Evolutionary conservation across 768 basidiomycete genomes (phyloP), one percentile per base, ranked within the genome.

Genomic region (Termitomyces sp.): DNA sequence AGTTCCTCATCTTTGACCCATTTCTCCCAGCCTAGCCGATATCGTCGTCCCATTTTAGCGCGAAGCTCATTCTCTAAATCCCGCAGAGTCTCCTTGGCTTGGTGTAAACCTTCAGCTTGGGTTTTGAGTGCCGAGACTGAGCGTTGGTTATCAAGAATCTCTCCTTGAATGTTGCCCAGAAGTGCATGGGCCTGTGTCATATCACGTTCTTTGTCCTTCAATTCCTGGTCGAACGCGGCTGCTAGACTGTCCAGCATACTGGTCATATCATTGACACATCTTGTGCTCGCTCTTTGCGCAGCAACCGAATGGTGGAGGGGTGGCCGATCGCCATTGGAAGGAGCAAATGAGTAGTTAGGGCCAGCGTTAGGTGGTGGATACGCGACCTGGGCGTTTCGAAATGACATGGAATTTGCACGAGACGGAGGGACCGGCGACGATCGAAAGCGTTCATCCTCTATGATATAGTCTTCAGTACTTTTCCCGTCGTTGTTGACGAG

Each of bases 361-460:
- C 63, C 42, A 24, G 58, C 51, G 30, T 63, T 53, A 9, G 64
- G 53, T 20, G 71, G 78, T 30, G 84, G 82, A 60, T 76, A 82
- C 13, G 83, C 80, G 6, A 79, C 84, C 56, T 89, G 88, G 0
- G 83, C 78, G 59, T 87, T 88, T 55, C 91, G 83, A 71, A 84
- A 90, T 10, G 88, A 86, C 87, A 91, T 88, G 20, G 81, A 73
- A 26, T 79, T 69, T 22, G 79, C 73, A 48, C 89, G 83, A 9
- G 91, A 87, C 13, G 85, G 82, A 7, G 92, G 87, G 0, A 86
- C 82, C 2, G 95, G 95, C 7, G 94, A 96, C 1, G 92, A 91
- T 39, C 96, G 83, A 76, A 98, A 98, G 48, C 95, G 86, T 71
- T 98, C 97, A 69, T 99, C 97, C 71, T 99, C 97, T 36, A 99